Conservation (phyloP, 2,329 filamentous ascomycete genomes). For the Pleoardoris graminearum region DNA sequence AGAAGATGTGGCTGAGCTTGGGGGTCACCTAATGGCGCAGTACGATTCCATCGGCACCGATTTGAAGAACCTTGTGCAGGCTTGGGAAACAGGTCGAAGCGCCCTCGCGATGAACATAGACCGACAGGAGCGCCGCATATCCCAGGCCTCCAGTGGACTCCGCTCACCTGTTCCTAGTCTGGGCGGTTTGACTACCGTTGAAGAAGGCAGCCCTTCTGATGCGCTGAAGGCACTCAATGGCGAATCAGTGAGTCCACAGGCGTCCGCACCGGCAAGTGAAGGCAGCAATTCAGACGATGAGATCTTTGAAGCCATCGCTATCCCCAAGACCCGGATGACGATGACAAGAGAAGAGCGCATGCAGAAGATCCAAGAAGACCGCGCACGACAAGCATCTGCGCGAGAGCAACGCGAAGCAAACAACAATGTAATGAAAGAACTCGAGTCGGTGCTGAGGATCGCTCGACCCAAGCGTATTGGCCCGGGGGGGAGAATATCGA, state of each 20-base stretch:
- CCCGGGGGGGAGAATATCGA: slow-evolving; percentile 37
- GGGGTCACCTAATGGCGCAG: slow-evolving; percentile 77
- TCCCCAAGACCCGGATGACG: slow-evolving; percentile 66
- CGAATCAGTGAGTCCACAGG: slow-evolving; percentile 58
- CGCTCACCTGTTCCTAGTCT: slow-evolving; percentile 58
- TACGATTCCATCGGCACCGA: slow-evolving; percentile 95
- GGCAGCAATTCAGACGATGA: slow-evolving; percentile 67
- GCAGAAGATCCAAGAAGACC: slow-evolving; percentile 83
- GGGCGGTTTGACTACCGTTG: slow-evolving; percentile 63
- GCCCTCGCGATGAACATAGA: slow-evolving; percentile 81
- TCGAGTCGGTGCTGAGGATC: slow-evolving; percentile 78
- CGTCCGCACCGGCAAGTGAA: slow-evolving; percentile 45
- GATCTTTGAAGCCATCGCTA: slow-evolving; percentile 88
- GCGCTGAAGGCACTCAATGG: slow-evolving; percentile 80
- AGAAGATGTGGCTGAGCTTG: slow-evolving; percentile 69
- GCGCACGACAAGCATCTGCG: slow-evolving; percentile 70
- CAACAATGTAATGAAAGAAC: slow-evolving; percentile 86
- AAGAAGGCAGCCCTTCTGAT: slow-evolving; percentile 61
- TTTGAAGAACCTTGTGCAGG: slow-evolving; percentile 62
- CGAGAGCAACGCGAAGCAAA: slow-evolving; percentile 79
- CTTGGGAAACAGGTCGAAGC: slow-evolving; percentile 69
- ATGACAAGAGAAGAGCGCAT: slow-evolving; percentile 87
- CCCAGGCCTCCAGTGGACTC: slow-evolving; percentile 55
- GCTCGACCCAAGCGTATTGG: slow-evolving; percentile 34
- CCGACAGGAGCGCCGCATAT: slow-evolving; percentile 68